These are phyloP conservation scores for Calonectria pseudoreteaudii DNA, from an alignment of 2,329 filamentous ascomycete genomes.

Conservation along the genomic window DNA sequence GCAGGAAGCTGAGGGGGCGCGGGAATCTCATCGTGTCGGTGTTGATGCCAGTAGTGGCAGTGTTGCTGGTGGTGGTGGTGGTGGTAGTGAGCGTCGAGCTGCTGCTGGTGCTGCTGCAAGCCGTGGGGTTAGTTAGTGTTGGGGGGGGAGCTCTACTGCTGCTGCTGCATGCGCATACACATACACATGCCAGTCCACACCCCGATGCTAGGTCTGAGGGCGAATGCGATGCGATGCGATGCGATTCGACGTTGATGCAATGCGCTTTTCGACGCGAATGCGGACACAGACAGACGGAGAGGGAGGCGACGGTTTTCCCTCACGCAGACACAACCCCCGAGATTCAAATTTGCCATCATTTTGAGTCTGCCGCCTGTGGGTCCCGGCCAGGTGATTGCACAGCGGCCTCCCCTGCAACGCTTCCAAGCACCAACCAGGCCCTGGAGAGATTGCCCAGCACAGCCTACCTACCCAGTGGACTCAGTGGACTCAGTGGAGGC, in stretches of 20 bases:
- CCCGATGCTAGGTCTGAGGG: background rate
- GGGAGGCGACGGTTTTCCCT: background rate
- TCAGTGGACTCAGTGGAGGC: background rate
- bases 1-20: background rate
- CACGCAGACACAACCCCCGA: background rate
- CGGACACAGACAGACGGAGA: background rate
- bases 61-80: background rate
- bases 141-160: background rate
- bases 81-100: background rate
- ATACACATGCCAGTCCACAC: background rate
- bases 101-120: background rate
- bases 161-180: background rate
- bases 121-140: background rate
- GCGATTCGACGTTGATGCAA: background rate
- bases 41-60: background rate
- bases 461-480: background rate
- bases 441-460: conserved; percentile 6
- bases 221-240: too few relatives aligned
- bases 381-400: background rate
- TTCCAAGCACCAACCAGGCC: background rate
- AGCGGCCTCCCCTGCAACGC: background rate
- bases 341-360: background rate
- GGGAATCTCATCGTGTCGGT: background rate
- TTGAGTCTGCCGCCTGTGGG: background rate
- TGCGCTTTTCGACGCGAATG: background rate